phyloP scores from a whole-genome alignment of 257 asterid species.

The Eustoma russellianum region DNA sequence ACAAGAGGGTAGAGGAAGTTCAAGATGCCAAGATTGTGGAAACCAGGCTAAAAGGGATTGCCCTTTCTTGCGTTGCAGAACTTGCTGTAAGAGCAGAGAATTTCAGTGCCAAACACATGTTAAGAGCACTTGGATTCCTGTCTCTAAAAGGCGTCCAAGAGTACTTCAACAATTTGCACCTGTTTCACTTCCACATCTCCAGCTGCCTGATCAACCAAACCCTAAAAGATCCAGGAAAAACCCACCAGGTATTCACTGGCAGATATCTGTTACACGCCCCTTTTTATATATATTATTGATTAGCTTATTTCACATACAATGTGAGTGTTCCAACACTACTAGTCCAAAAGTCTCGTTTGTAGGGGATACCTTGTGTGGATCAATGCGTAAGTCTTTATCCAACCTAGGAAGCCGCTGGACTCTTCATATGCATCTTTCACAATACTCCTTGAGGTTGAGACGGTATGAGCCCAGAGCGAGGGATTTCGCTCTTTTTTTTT shows the following conservation, averaged over 20 bases:
- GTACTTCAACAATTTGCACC: conserved; percentile 24
- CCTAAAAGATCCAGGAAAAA: conserved; percentile 58
- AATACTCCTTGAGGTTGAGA: too few species aligned
- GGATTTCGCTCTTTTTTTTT: too few species aligned
- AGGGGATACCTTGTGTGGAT: too few species aligned
- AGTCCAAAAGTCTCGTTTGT: too few species aligned
- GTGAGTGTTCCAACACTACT: too few species aligned
- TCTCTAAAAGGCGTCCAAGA: conserved; percentile 38
- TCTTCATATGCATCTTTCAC: too few species aligned
- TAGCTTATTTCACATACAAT: too few species aligned
- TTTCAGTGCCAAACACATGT: conserved; percentile 69
- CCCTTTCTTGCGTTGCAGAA: conserved; percentile 46
- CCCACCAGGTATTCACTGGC: conserved; percentile 6
- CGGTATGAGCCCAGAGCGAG: too few species aligned
- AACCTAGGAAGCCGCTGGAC: too few species aligned
- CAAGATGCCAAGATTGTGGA: conserved; percentile 66
- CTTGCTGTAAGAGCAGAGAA: conserved; percentile 67
- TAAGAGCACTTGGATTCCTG: conserved; percentile 82
- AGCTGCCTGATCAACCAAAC: conserved; percentile 20
- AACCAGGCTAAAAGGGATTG: conserved; percentile 79
- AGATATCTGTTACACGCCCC: conserved; percentile 40
- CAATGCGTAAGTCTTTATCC: too few species aligned
- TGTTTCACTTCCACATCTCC: conserved; percentile 20
- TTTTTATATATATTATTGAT: too few species aligned
- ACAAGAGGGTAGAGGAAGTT: conserved; percentile 19